phyloP scores from a whole-genome alignment of 2,329 filamentous ascomycete species.

The Colletotrichum sojae region DNA sequence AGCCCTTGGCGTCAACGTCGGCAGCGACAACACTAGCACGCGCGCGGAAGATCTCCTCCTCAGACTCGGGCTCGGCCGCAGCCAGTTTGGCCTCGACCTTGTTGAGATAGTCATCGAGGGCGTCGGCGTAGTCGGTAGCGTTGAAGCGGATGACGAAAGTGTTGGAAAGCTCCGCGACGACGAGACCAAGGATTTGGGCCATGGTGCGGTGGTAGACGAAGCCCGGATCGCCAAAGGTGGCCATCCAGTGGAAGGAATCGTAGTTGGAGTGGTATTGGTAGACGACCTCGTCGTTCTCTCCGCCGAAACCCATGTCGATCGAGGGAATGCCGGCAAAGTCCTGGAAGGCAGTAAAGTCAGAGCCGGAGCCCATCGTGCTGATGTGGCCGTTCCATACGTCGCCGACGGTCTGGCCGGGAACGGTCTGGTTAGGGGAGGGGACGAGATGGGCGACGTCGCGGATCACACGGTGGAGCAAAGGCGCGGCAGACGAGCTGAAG shows the following conservation, averaged over 20 bases:
- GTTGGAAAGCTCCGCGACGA: slow-evolving; percentile 73
- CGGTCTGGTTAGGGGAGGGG: slow-evolving; percentile 82
- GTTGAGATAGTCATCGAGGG: slow-evolving; percentile 67
- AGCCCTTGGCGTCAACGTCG: slow-evolving; percentile 48
- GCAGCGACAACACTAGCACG: slow-evolving; percentile 42
- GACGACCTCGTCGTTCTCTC: slow-evolving; percentile 62
- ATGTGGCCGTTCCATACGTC: slow-evolving; percentile 77
- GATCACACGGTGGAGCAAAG: slow-evolving; percentile 81
- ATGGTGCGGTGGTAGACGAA: slow-evolving; percentile 77
- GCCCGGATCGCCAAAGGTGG: slow-evolving; percentile 79
- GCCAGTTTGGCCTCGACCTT: slow-evolving; percentile 65
- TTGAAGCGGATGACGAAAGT: slow-evolving; percentile 74
- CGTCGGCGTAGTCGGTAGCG: slow-evolving; percentile 74
- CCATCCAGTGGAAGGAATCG: slow-evolving; percentile 93
- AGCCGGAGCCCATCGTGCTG: slow-evolving; percentile 78
- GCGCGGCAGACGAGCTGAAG: slow-evolving; percentile 78
- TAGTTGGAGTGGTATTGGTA: slow-evolving; percentile 95
- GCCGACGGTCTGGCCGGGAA: slow-evolving; percentile 77
- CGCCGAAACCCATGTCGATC: slow-evolving; percentile 73
- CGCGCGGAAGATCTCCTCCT: slow-evolving; percentile 46
- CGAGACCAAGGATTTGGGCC: slow-evolving; percentile 75
- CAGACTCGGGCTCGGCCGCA: slow-evolving; percentile 44
- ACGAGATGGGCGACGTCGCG: slow-evolving; percentile 76
- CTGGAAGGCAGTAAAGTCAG: slow-evolving; percentile 82
- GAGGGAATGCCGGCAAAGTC: slow-evolving; percentile 78